Conservation (phyloP, 306 rosid species). For the Nissolia schottii region DNA sequence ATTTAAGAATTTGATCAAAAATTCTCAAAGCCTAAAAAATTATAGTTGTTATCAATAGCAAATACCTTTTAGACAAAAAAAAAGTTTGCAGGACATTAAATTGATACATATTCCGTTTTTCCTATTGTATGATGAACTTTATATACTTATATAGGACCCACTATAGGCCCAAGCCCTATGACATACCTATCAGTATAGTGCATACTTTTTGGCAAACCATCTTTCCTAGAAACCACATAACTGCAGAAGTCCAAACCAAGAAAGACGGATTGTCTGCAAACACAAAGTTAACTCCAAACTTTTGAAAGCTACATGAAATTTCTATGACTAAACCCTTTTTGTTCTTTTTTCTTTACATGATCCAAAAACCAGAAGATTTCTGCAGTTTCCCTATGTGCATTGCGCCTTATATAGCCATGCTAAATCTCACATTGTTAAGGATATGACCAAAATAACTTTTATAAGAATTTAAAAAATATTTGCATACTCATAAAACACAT, state of each 20-base stretch:
- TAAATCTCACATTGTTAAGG: no score
- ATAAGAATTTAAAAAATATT: no score
- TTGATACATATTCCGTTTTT: not conserved
- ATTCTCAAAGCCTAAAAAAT: no score
- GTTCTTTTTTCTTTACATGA: constrained; percentile 14
- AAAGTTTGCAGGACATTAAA: no score
- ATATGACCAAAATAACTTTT: no score
- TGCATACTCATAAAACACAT: no score
- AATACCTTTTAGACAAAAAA: no score
- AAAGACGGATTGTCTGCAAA: constrained; percentile 3
- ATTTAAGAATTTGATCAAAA: no score
- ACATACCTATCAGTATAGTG: not conserved
- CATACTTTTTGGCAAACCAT: not conserved
- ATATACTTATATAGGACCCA: not conserved
- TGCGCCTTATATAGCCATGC: not conserved
- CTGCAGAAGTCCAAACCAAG: constrained; percentile 10
- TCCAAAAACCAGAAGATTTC: constrained; percentile 10
- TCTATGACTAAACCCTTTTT: constrained; percentile 22
- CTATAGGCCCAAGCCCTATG: not conserved
- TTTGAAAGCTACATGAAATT: constrained; percentile 37
- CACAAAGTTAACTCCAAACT: constrained; percentile 33
- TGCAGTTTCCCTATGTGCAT: constrained; percentile 25
- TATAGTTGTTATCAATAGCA: no score
- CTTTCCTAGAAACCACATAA: constrained; percentile 30
- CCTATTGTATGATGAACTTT: not conserved